Evolutionary conservation across 805 yeast species (phyloP).

Genomic region (Blastobotrys robertii): DNA sequence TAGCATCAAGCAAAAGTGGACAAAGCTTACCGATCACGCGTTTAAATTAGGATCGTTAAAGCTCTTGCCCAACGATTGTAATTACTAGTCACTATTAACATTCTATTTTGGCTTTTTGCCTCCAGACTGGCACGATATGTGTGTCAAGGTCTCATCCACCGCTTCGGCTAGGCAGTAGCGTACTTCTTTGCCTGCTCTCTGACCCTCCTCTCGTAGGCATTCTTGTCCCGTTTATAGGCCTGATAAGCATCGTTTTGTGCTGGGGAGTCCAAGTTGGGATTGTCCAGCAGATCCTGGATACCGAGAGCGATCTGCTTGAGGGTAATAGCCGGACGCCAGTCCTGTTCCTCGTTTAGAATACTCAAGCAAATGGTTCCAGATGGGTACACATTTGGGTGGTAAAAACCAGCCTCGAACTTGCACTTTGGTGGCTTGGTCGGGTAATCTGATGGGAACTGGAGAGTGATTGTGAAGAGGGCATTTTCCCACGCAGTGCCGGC

Average conservation of each 20-base stretch:
- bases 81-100: no score
- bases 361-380: slow-evolving; percentile 93
- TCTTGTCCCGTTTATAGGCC: slow-evolving; percentile 52
- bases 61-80: no score
- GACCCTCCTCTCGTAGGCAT: slow-evolving; percentile 65
- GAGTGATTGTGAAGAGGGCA: slow-evolving; percentile 78
- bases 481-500: slow-evolving; percentile 78
- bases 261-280: slow-evolving; percentile 92
- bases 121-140: background rate
- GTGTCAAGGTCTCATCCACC: background rate
- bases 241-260: slow-evolving; percentile 92
- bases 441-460: slow-evolving; percentile 75
- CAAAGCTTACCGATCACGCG: no score
- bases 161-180: slow-evolving; percentile 23
- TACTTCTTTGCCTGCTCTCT: slow-evolving; percentile 71
- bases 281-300: slow-evolving; percentile 78
- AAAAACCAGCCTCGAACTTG: slow-evolving; percentile 77
- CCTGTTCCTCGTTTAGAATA: slow-evolving; percentile 88
- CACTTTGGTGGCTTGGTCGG: slow-evolving; percentile 97
- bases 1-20: no score
- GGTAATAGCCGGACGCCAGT: slow-evolving; percentile 96
- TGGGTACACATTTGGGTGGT: slow-evolving; percentile 97
- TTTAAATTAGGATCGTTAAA: no score
- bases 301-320: slow-evolving; percentile 84
- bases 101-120: no score